Evolutionary conservation across 2,329 filamentous ascomycete species (phyloP).

Genomic region (Epichloe bromicola): DNA sequence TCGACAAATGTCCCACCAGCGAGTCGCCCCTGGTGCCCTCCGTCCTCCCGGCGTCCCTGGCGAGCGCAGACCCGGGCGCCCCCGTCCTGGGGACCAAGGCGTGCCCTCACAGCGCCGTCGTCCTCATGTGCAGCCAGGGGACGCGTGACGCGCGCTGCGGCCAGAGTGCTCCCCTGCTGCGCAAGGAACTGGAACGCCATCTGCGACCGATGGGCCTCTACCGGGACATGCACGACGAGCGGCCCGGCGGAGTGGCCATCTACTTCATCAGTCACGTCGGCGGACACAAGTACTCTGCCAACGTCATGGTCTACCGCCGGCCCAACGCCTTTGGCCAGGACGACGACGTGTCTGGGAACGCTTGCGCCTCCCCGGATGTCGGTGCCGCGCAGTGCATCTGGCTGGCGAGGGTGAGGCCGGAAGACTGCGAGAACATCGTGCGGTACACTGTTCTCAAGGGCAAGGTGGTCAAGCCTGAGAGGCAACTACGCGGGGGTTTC

Average conservation of each 20-base stretch:
- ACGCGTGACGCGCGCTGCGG: conserved; percentile 94
- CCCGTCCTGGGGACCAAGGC: conserved; percentile 27
- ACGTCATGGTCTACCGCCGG: conserved; percentile 79
- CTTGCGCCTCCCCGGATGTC: conserved; percentile 21
- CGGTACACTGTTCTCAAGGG: conserved; percentile 82
- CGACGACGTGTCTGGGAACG: conserved; percentile 15
- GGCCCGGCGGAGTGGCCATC: conserved; percentile 84
- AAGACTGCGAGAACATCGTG: conserved; percentile 88
- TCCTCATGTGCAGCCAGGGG: conserved; percentile 86
- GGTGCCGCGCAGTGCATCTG: conserved; percentile 84
- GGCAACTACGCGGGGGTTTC: conserved; percentile 80
- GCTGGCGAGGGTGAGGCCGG: conserved; percentile 71
- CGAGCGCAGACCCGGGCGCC: conserved; percentile 15
- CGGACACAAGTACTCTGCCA: conserved; percentile 92
- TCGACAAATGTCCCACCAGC: conserved; percentile 63
- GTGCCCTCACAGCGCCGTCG: conserved; percentile 72
- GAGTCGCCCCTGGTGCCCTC: conserved; percentile 42
- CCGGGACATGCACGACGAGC: conserved; percentile 75
- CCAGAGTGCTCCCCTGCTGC: conserved; percentile 81
- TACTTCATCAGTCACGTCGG: conserved; percentile 96
- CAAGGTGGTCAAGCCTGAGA: conserved; percentile 81
- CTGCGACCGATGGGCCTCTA: conserved; percentile 73
- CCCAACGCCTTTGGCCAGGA: conserved; percentile 44
- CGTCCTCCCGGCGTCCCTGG: conserved; percentile 21
- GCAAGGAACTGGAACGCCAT: conserved; percentile 79